Evolutionary conservation across 805 yeast species (phyloP).

Genomic region (Wilhelminamyces savonicus): DNA sequence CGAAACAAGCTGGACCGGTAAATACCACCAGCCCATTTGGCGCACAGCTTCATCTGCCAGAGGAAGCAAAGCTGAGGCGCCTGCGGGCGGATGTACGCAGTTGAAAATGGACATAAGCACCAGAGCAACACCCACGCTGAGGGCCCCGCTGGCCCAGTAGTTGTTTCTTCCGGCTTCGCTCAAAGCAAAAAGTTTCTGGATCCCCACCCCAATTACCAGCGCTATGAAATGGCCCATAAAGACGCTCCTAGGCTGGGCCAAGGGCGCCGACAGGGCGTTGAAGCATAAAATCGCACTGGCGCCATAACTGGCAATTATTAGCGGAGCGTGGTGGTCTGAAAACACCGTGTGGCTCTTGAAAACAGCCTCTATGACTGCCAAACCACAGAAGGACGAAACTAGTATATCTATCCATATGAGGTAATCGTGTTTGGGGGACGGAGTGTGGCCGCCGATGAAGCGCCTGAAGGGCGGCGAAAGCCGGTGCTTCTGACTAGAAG

Average conservation of each 20-base stretch:
- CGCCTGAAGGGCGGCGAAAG: slow-evolving; percentile 8
- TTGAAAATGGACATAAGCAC: slow-evolving; percentile 48
- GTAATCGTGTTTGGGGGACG: slow-evolving; percentile 21
- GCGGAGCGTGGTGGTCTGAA: slow-evolving; percentile 34
- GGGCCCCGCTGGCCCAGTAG: slow-evolving; percentile 53
- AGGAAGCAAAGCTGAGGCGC: slow-evolving; percentile 62
- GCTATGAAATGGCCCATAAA: slow-evolving; percentile 51
- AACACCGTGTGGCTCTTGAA: slow-evolving; percentile 37
- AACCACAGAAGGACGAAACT: slow-evolving; percentile 41
- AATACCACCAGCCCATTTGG: slow-evolving; percentile 58
- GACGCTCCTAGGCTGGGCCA: slow-evolving; percentile 61
- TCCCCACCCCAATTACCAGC: slow-evolving; percentile 47
- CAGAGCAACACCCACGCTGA: slow-evolving; percentile 49
- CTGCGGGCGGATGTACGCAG: slow-evolving; percentile 67
- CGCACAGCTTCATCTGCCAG: slow-evolving; percentile 39
- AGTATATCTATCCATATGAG: slow-evolving; percentile 42
- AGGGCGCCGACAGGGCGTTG: slow-evolving; percentile 49
- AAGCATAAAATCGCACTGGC: slow-evolving; percentile 58
- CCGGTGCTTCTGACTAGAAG: slow-evolving; percentile 15
- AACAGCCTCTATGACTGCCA: slow-evolving; percentile 40
- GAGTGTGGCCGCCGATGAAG: slow-evolving; percentile 7
- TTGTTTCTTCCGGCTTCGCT: slow-evolving; percentile 36
- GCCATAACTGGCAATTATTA: slow-evolving; percentile 51
- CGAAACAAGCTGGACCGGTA: slow-evolving; percentile 49
- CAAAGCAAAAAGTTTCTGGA: slow-evolving; percentile 48